Evolutionary conservation across 768 basidiomycete genomes (phyloP).

Genomic region (Hygrocybe coccinea): DNA sequence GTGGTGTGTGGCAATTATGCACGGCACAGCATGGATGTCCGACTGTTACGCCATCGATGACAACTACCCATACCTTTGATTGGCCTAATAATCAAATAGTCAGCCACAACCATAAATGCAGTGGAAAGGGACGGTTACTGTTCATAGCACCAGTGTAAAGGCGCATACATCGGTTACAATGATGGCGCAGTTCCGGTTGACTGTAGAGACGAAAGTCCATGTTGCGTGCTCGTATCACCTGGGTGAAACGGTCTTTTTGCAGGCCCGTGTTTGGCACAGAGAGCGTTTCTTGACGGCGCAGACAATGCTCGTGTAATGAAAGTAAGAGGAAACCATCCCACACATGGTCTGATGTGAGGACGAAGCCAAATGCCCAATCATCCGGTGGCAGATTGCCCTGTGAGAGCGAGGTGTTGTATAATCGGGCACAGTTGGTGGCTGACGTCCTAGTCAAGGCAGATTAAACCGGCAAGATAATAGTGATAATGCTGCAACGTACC

Average conservation of each 20-base stretch:
- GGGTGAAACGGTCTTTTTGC: slow-evolving; percentile 19
- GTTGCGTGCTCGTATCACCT: slow-evolving; percentile 24
- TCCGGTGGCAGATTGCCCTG: slow-evolving; percentile 4
- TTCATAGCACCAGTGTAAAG: slow-evolving; percentile 11
- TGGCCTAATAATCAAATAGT: slow-evolving; percentile 3
- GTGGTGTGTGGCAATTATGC: slow-evolving; percentile 6
- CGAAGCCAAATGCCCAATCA: slow-evolving; percentile 17
- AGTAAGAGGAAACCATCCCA: slow-evolving; percentile 24
- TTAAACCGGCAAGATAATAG: not conserved
- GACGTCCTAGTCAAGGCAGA: slow-evolving; percentile 12
- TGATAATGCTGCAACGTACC: slow-evolving; percentile 6
- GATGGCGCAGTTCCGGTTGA: slow-evolving; percentile 26
- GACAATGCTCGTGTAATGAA: slow-evolving; percentile 21
- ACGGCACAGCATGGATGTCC: slow-evolving; percentile 16
- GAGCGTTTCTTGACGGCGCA: slow-evolving; percentile 6
- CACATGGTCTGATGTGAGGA: slow-evolving; percentile 14
- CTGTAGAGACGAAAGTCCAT: slow-evolving; percentile 18
- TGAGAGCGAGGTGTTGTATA: slow-evolving; percentile 19
- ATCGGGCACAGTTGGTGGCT: slow-evolving; percentile 16
- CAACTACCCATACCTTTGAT: slow-evolving; percentile 9
- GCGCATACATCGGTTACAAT: slow-evolving; percentile 25
- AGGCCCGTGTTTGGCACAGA: slow-evolving; percentile 20
- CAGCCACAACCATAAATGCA: slow-evolving; percentile 1
- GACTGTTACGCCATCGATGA: slow-evolving; percentile 19
- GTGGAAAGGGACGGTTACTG: too few species aligned